phyloP scores from a whole-genome alignment of 257 asterid species.

The Solanum peruvianum region DNA sequence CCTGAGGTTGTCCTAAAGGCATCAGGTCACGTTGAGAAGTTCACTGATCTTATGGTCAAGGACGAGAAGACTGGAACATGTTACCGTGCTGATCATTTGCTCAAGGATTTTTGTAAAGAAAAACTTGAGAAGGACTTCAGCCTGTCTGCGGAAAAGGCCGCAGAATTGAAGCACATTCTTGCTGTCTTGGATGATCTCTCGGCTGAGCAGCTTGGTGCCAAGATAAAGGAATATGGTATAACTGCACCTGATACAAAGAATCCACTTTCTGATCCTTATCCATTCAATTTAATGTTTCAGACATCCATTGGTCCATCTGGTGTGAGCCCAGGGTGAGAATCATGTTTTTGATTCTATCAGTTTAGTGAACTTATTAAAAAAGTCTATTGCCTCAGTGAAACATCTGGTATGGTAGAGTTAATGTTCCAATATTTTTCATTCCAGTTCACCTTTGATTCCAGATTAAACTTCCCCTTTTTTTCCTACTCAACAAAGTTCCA shows the following conservation, averaged over 20 bases:
- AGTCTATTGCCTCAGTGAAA: not conserved
- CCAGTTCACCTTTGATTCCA: not conserved
- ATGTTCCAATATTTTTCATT: not conserved
- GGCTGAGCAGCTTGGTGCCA: slow-evolving; percentile 16
- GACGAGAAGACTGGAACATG: slow-evolving; percentile 24
- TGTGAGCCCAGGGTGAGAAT: slow-evolving; percentile 13
- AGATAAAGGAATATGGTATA: slow-evolving; percentile 16
- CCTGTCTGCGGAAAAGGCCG: slow-evolving; percentile 12
- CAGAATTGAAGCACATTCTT: slow-evolving; percentile 20
- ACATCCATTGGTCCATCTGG: slow-evolving; percentile 17
- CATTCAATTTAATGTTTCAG: slow-evolving; percentile 17
- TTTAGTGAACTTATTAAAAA: not conserved
- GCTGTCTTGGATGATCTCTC: slow-evolving; percentile 18
- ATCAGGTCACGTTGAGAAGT: slow-evolving; percentile 24
- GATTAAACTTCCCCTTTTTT: not conserved
- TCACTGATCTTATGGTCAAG: slow-evolving; percentile 27
- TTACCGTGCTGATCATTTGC: slow-evolving; percentile 28
- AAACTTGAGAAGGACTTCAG: slow-evolving; percentile 21
- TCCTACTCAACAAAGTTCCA: not conserved
- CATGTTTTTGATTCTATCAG: not conserved
- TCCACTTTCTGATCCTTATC: slow-evolving; percentile 19
- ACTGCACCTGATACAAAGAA: slow-evolving; percentile 16
- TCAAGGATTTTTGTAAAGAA: slow-evolving; percentile 23
- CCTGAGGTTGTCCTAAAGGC: slow-evolving; percentile 20
- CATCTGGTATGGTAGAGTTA: not conserved